Percentiles rank a stretch among this genome's conserved stretches.
Evolutionary conservation across 2,329 filamentous ascomycete genomes (phyloP).

Genomic region (Botrytis fragariae): DNA sequence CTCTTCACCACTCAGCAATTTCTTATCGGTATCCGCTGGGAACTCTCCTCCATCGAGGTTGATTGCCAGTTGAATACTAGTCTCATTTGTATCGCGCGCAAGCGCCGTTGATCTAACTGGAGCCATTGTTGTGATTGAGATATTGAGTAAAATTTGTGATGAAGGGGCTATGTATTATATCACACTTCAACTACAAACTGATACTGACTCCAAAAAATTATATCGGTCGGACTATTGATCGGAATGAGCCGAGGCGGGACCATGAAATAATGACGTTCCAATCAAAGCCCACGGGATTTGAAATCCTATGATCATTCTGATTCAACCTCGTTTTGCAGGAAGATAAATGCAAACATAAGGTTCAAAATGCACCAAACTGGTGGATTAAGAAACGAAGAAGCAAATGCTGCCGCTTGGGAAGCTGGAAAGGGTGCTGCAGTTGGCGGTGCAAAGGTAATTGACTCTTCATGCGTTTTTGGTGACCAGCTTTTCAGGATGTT

Average conservation of each 20-base stretch:
- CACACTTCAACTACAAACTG: background rate
- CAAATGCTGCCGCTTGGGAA: conserved; percentile 68
- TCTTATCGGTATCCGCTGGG: conserved; percentile 60
- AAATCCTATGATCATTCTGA: background rate
- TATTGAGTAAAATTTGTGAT: background rate
- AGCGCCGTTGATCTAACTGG: conserved; percentile 67
- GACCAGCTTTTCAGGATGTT: background rate
- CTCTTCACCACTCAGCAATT: conserved; percentile 50
- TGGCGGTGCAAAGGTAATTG: conserved; percentile 61
- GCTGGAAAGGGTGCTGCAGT: conserved; percentile 63
- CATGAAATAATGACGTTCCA: conserved; percentile 14
- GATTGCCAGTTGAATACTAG: conserved; percentile 88
- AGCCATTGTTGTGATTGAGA: conserved; percentile 1
- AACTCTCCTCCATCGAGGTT: conserved; percentile 64
- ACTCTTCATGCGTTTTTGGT: background rate
- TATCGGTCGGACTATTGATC: conserved; percentile 19
- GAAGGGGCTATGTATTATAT: background rate
- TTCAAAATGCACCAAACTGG: conserved; percentile 51
- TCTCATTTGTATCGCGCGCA: conserved; percentile 94
- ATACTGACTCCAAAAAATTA: conserved; percentile 12
- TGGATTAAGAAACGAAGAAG: conserved; percentile 62
- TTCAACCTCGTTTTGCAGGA: conserved; percentile 9
- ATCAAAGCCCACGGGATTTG: conserved; percentile 15
- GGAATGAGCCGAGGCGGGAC: conserved; percentile 18
- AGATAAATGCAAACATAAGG: conserved; percentile 21